phyloP scores from a whole-genome alignment of 495 filamentous ascomycete genomes.

The Penicillium bovifimosum region DNA sequence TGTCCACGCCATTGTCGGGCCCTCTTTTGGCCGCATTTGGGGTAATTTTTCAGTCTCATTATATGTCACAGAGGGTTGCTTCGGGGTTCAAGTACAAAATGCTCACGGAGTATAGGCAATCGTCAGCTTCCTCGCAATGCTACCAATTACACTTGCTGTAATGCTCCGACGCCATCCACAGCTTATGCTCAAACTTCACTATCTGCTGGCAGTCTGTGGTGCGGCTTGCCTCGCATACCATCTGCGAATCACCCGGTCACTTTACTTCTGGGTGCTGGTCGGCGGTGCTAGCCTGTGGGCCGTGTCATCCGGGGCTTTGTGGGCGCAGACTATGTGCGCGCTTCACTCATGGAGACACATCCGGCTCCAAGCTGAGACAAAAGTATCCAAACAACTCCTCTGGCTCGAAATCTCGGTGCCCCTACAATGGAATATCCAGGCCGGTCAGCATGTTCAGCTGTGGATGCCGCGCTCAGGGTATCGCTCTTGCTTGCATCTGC shows the following conservation, averaged over 20 bases:
- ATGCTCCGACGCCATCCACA: slow-evolving; percentile 2
- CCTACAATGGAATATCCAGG: background rate
- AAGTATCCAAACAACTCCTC: slow-evolving; percentile 4
- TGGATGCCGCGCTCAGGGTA: slow-evolving; percentile 3
- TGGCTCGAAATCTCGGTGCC: slow-evolving; percentile 8
- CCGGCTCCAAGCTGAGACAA: background rate
- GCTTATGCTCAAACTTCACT: background rate
- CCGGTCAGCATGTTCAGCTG: slow-evolving; percentile 10
- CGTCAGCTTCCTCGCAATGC: too few species aligned
- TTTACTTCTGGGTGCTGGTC: slow-evolving; percentile 5
- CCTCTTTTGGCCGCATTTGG: too few species aligned
- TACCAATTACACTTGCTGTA: slow-evolving; percentile 5
- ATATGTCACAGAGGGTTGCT: too few species aligned
- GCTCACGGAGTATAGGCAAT: too few species aligned
- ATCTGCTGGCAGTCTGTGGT: background rate
- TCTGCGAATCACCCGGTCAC: background rate
- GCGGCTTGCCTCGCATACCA: slow-evolving; percentile 1
- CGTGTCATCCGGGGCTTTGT: background rate
- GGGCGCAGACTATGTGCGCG: slow-evolving; percentile 1
- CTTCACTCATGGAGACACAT: background rate
- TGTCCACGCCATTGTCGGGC: too few species aligned
- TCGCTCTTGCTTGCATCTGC: slow-evolving; percentile 2
- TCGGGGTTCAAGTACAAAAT: too few species aligned
- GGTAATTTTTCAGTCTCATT: too few species aligned
- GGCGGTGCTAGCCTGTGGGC: background rate